Evolutionary conservation across 768 basidiomycete genomes (phyloP), one percentile per base, ranked within the genome.

Genomic region (Agaricus blazei): DNA sequence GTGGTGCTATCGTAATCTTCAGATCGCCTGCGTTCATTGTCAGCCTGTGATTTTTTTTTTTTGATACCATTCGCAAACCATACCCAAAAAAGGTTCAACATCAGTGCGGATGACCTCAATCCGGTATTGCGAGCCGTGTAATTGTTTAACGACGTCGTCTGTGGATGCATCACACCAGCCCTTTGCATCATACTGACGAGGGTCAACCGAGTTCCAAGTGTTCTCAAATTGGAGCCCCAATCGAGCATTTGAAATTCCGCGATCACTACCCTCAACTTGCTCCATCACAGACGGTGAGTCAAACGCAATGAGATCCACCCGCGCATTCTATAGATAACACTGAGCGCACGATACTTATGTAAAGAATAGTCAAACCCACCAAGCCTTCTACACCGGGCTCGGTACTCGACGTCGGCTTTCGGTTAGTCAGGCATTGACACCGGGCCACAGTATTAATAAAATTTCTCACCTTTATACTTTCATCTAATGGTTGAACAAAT

Each of bases 81-180:
- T 60, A 80, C 88, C 88, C 70, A 73, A 67, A 64, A 86, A 89
- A 1, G 88, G 86, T 19, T 72, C 66, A 51, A 76, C 71, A 61
- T 85, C 79, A 36, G 71, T 72, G 40, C 82, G 67, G 52, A 83
- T 76, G 45, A 88, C 77, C 34, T 70, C 70, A 62, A 88, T 68
- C 42, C 73, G 70, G 54, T 67, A 55, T 4, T 68, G 65, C 66
- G 82, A 58, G 28, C 72, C 70, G 64, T 84, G 83, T 59, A 91
- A 62, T 41, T 70, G 72, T 50, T 78, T 73, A 43, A 86, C 72
- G 27, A 83, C 78, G 23, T 68, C 70, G 48, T 84, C 83, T 48
- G 83, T 71, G 24, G 81, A 71, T 4, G 65, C 70, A 56, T 82
- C 79, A 62, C 81, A 86, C 90, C 90, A 92, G 12, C 90, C 90